phyloP scores from a whole-genome alignment of 2,329 filamentous ascomycete genomes.

The Anthostomella pinea region DNA sequence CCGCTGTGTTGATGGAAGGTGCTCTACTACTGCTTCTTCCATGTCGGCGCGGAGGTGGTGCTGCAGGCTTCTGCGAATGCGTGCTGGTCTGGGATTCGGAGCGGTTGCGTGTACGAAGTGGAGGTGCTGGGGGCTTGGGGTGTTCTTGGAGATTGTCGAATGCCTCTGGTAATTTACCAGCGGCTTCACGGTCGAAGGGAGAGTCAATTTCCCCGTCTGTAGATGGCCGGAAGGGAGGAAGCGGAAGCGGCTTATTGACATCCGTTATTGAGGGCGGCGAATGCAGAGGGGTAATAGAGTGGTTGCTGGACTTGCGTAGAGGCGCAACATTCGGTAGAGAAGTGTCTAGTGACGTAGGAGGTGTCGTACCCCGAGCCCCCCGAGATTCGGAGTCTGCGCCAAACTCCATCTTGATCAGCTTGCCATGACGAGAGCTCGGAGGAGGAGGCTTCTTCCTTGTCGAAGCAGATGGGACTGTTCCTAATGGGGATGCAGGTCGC shows the following conservation, averaged over 20 bases:
- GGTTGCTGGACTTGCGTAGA: conserved; percentile 20
- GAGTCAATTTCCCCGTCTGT: conserved; percentile 49
- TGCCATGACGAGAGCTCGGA: conserved; percentile 72
- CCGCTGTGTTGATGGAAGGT: conserved; percentile 21
- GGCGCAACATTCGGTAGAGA: conserved; percentile 16
- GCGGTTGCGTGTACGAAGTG: conserved; percentile 33
- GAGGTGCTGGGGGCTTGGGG: conserved; percentile 40
- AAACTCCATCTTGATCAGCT: conserved; percentile 58
- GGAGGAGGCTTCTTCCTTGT: conserved; percentile 63
- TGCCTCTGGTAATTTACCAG: conserved; percentile 48
- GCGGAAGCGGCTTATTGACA: conserved; percentile 61
- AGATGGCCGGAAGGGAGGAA: conserved; percentile 45
- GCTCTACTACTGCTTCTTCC: conserved; percentile 44
- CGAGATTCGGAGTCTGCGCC: conserved; percentile 36
- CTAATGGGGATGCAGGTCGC: conserved; percentile 24
- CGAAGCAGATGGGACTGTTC: conserved; percentile 19
- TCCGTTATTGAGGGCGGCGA: conserved; percentile 44
- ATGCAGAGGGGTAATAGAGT: conserved; percentile 26
- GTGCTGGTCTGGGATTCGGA: conserved; percentile 30
- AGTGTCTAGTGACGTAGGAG: conserved; percentile 18
- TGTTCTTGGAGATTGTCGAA: conserved; percentile 31
- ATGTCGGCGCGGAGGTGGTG: conserved; percentile 51
- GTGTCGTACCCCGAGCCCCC: conserved; percentile 6
- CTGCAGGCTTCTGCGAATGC: conserved; percentile 40
- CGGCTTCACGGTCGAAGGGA: conserved; percentile 52